Percentiles rank a stretch among this genome's conserved stretches.
Conservation (phyloP, 306 rosid species). For the Cyamopsis tetragonoloba region DNA sequence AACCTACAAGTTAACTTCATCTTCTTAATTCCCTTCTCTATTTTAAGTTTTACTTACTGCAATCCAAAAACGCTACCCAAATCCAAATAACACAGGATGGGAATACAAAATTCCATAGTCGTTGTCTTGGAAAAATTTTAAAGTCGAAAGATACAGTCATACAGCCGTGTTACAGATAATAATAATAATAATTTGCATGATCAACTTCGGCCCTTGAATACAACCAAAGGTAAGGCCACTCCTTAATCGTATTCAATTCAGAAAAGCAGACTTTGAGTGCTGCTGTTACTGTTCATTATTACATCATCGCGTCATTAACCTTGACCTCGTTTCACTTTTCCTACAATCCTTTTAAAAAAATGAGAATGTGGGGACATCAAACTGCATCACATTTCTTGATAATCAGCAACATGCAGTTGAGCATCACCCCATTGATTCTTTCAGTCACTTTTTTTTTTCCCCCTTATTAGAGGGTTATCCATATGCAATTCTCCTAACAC, state of each 20-base stretch:
- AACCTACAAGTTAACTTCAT: not conserved
- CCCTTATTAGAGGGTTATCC: not conserved
- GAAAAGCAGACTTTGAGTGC: not conserved
- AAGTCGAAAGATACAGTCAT: not conserved
- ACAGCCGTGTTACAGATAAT: not conserved
- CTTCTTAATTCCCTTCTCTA: not conserved
- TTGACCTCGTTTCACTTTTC: not conserved
- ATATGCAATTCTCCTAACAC: not conserved
- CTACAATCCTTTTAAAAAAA: not conserved
- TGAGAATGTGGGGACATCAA: not conserved
- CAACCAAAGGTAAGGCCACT: constrained; percentile 18
- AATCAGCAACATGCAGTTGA: not conserved
- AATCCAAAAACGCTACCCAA: not conserved
- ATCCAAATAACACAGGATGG: not conserved
- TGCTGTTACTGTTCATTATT: not conserved
- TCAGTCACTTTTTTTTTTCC: not conserved
- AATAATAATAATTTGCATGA: not conserved
- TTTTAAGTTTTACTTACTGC: not conserved
- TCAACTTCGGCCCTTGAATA: constrained; percentile 24
- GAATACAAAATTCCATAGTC: not conserved
- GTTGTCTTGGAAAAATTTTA: not conserved
- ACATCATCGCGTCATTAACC: constrained; percentile 18
- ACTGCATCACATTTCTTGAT: not conserved
- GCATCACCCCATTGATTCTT: not conserved
- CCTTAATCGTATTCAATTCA: not conserved